A percentile compares a stretch with the other conserved stretches of the same genome.
phyloP scores from a whole-genome alignment of 1,139 yeast species.

The Zygoascus meyerae region DNA sequence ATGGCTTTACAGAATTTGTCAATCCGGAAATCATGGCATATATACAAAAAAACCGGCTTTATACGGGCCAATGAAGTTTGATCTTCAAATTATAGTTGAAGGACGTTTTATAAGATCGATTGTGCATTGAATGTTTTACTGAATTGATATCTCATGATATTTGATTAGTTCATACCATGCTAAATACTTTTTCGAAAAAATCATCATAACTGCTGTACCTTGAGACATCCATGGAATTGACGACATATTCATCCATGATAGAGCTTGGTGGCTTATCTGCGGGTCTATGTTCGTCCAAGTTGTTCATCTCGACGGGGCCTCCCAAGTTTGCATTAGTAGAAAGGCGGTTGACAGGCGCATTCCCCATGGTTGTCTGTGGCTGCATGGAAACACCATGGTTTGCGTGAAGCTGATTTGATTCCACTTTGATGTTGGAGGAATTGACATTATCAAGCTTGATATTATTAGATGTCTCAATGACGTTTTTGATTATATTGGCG shows the following conservation, averaged over 20 bases:
- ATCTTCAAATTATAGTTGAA: too few species aligned
- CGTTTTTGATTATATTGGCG: conserved; percentile 45
- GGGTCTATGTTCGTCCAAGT: not conserved
- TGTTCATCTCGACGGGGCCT: too few species aligned
- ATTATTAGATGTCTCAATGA: conserved; percentile 40
- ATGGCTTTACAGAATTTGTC: conserved; percentile 3
- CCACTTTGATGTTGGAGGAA: too few species aligned
- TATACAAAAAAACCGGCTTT: conserved; percentile 12
- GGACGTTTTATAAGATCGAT: too few species aligned
- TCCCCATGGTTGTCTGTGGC: not conserved
- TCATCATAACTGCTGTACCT: conserved; percentile 20
- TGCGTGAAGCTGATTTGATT: too few species aligned
- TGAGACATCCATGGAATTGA: conserved; percentile 15
- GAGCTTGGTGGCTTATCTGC: not conserved
- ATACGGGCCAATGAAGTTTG: not conserved
- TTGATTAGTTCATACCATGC: conserved; percentile 1
- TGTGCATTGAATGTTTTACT: too few species aligned
- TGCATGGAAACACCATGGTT: too few species aligned
- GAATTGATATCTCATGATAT: too few species aligned
- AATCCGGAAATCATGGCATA: conserved; percentile 11
- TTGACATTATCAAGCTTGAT: conserved; percentile 7
- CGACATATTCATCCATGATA: conserved; percentile 4
- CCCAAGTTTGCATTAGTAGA: not conserved
- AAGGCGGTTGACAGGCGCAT: not conserved
- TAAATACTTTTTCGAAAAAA: conserved; percentile 19